These are phyloP conservation scores for Phytopythium delawarense DNA, from an alignment of 352 stramenopile genomes.

Conservation along the genomic window DNA sequence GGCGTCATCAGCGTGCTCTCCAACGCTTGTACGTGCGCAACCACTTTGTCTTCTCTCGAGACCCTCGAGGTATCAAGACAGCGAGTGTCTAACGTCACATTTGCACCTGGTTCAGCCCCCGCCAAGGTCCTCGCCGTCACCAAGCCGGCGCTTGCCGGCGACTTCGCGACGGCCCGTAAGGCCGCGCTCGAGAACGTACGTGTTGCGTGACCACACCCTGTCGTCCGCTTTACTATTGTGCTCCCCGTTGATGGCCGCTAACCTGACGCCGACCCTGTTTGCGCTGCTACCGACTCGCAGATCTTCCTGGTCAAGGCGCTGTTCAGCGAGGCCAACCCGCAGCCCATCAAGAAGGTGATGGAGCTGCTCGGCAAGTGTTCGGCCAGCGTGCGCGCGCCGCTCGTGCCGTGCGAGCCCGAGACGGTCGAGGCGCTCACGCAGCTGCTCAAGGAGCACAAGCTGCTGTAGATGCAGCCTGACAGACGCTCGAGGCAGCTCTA, in stretches of 20 bases:
- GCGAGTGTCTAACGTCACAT: background rate
- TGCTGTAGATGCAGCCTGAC: conserved; percentile 38
- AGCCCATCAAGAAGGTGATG: conserved; percentile 90
- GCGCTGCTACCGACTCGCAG: conserved; percentile 15
- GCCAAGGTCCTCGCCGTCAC: conserved; percentile 85
- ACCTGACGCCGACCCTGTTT: conserved; percentile 65
- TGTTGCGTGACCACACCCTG: background rate
- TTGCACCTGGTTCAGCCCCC: conserved; percentile 33
- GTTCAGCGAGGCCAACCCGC: conserved; percentile 90
- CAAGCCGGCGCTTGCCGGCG: conserved; percentile 65
- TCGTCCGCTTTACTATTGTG: background rate
- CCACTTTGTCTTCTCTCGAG: background rate
- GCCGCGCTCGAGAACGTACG: conserved; percentile 83
- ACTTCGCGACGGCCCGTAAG: conserved; percentile 77
- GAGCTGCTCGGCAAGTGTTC: conserved; percentile 86
- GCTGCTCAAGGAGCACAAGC: conserved; percentile 68
- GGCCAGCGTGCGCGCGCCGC: conserved; percentile 61
- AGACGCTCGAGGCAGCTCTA: background rate
- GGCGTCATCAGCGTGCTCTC: conserved; percentile 91
- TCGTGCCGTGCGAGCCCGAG: conserved; percentile 66
- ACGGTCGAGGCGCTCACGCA: conserved; percentile 60
- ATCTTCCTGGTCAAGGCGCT: conserved; percentile 90
- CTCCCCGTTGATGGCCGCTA: conserved; percentile 17
- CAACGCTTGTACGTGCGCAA: conserved; percentile 66
- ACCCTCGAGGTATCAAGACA: background rate